Evolutionary conservation across 768 basidiomycete species (phyloP).

Genomic region (Calocybe cyanea): DNA sequence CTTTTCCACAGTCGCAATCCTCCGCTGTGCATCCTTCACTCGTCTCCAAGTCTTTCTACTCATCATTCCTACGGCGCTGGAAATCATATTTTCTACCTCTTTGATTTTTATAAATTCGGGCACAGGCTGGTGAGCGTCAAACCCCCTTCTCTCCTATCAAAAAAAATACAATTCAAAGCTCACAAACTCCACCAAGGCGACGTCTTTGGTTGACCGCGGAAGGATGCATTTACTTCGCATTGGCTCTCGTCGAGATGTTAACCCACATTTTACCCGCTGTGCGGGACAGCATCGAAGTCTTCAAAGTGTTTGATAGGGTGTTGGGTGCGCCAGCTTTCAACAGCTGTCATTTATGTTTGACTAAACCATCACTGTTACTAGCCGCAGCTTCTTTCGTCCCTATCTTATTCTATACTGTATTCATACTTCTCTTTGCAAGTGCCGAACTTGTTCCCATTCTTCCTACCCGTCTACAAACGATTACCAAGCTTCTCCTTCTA

Average conservation of each 20-base stretch:
- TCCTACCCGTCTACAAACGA: constrained; percentile 43
- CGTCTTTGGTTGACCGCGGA: constrained; percentile 62
- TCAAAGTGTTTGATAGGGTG: constrained; percentile 52
- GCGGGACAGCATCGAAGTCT: constrained; percentile 40
- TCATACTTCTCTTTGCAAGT: constrained; percentile 56
- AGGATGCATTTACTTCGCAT: constrained; percentile 54
- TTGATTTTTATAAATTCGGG: constrained; percentile 48
- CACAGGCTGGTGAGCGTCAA: constrained; percentile 41
- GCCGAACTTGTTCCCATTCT: constrained; percentile 48
- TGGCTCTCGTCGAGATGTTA: constrained; percentile 59
- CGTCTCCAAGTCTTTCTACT: constrained; percentile 43
- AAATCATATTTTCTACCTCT: constrained; percentile 54
- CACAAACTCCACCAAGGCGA: constrained; percentile 29
- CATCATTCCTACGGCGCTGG: constrained; percentile 61
- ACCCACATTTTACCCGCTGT: constrained; percentile 51
- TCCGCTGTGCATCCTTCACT: constrained; percentile 63
- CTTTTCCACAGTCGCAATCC: constrained; percentile 63
- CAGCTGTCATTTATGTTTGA: neutral
- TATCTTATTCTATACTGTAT: constrained; percentile 58
- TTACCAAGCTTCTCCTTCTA: constrained; percentile 42
- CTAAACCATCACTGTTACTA: constrained; percentile 18
- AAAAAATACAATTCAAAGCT: neutral
- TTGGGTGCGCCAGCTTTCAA: constrained; percentile 51
- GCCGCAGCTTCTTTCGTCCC: constrained; percentile 62
- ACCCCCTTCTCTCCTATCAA: neutral